Conservation (phyloP, 2,329 filamentous ascomycete species). For the Arachnomyces sp. region DNA sequence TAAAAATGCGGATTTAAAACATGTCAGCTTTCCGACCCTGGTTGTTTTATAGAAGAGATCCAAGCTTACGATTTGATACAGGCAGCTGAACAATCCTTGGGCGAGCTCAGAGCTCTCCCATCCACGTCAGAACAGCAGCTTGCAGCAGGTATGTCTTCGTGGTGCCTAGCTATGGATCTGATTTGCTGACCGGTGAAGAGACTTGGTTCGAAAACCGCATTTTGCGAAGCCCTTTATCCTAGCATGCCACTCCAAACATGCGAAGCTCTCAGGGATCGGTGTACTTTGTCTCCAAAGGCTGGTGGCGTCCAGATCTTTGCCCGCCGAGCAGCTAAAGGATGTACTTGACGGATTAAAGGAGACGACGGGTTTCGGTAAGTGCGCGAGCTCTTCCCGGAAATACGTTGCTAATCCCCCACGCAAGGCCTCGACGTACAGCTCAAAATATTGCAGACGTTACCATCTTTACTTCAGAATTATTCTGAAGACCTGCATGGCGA, state of each 20-base stretch:
- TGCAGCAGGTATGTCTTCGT: slow-evolving; percentile 50
- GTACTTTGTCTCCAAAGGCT: slow-evolving; percentile 84
- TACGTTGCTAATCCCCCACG: slow-evolving; percentile 16
- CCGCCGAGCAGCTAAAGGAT: slow-evolving; percentile 70
- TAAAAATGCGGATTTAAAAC: slow-evolving; percentile 82
- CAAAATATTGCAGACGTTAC: slow-evolving; percentile 87
- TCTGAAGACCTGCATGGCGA: slow-evolving; percentile 70
- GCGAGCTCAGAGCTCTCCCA: slow-evolving; percentile 72
- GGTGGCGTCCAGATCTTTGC: slow-evolving; percentile 71
- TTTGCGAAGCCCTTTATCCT: slow-evolving; percentile 93
- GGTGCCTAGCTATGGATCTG: slow-evolving; percentile 6
- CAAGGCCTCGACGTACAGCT: slow-evolving; percentile 77
- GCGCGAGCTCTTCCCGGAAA: background rate
- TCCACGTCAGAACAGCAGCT: slow-evolving; percentile 68
- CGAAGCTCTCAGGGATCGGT: slow-evolving; percentile 79
- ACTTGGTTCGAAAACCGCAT: slow-evolving; percentile 68
- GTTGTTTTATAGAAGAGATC: slow-evolving; percentile 5
- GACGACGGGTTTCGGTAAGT: slow-evolving; percentile 61
- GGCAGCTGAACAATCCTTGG: slow-evolving; percentile 88
- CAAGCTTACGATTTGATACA: slow-evolving; percentile 28
- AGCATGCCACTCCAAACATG: slow-evolving; percentile 81
- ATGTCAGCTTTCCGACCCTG: slow-evolving; percentile 33
- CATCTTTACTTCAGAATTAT: slow-evolving; percentile 85
- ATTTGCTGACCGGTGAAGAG: slow-evolving; percentile 42
- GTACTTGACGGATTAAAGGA: slow-evolving; percentile 82